Conservation (phyloP, 73 alveolate species). For the Tetrahymena borealis region DNA sequence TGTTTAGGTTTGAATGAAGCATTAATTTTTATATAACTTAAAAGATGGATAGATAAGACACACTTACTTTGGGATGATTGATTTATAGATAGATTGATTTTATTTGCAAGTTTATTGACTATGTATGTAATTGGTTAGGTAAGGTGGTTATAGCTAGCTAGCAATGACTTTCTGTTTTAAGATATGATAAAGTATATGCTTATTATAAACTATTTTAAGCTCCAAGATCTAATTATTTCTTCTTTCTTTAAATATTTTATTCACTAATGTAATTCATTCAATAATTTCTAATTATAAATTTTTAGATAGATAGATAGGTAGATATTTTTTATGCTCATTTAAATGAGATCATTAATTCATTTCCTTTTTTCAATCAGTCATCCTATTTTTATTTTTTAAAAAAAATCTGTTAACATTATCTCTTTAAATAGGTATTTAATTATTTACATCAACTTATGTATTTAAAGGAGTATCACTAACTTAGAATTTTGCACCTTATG, state of each 20-base stretch:
- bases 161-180: no score
- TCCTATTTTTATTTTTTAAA: neutral
- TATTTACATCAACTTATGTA: slow-evolving; percentile 31
- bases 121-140: neutral
- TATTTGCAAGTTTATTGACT: neutral
- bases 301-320: neutral
- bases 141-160: no score
- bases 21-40: neutral
- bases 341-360: neutral
- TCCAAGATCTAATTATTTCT: no score
- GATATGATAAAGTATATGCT: no score
- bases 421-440: no score
- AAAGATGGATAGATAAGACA: neutral
- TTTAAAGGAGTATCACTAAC: slow-evolving; percentile 48
- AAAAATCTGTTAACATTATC: neutral
- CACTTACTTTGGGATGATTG: neutral
- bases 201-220: no score
- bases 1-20: neutral
- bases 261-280: no score
- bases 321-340: neutral
- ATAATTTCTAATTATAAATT: no score
- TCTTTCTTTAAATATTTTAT: no score
- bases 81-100: neutral
- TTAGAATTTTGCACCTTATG: slow-evolving; percentile 18
- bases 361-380: neutral